Conservation (phyloP, 2,329 filamentous ascomycete species). For the Scytalidium lignicola region DNA sequence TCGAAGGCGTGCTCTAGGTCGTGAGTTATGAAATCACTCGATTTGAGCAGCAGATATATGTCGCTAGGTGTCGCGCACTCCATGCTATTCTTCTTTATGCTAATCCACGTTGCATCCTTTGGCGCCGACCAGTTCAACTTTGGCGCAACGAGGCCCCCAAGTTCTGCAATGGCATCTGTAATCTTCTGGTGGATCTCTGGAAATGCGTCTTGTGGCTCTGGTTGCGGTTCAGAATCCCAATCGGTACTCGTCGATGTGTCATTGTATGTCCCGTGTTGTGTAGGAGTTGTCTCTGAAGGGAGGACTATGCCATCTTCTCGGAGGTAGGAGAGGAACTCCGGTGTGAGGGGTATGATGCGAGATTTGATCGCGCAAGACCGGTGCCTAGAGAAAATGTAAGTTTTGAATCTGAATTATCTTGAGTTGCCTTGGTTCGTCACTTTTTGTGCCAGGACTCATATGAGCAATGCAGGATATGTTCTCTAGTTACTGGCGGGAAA, state of each 20-base stretch:
- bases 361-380: conserved; percentile 79
- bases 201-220: conserved; percentile 37
- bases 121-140: conserved; percentile 98
- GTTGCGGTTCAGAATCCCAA: conserved; percentile 38
- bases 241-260: conserved; percentile 49
- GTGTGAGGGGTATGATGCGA: conserved; percentile 71
- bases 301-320: conserved; percentile 89
- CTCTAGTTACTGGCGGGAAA: conserved; percentile 79
- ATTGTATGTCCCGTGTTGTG: conserved; percentile 19
- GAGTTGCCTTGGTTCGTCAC: conserved; percentile 33
- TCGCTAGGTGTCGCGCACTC: conserved; percentile 87
- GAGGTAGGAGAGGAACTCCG: conserved; percentile 77
- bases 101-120: conserved; percentile 94
- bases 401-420: neutral
- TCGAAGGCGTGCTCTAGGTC: conserved; percentile 93
- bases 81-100: conserved; percentile 76
- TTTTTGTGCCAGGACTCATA: conserved; percentile 88
- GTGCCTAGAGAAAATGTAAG: conserved; percentile 48
- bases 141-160: conserved; percentile 81
- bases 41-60: conserved; percentile 89
- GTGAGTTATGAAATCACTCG: conserved; percentile 89
- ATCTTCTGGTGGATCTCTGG: conserved; percentile 72
- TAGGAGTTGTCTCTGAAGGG: conserved; percentile 50
- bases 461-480: conserved; percentile 90
- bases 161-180: conserved; percentile 68